Evolutionary conservation across 768 basidiomycete species (phyloP), one percentile per base, ranked within the genome.

Genomic region (Rhizopogon vesiculosus): DNA sequence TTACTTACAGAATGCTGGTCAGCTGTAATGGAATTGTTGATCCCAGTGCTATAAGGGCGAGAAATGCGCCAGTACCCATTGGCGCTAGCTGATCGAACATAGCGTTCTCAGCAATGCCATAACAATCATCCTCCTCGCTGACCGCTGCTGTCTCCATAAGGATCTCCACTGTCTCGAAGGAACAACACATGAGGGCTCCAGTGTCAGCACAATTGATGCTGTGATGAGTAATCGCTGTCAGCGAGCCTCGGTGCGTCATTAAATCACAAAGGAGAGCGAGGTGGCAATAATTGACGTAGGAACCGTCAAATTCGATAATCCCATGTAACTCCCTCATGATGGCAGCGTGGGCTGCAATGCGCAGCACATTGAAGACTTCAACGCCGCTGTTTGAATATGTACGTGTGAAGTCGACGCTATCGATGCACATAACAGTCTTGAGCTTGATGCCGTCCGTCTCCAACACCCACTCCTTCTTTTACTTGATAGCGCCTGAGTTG

Each of bases 251-350:
- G 65, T 96, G 92, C 10, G 95, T 98, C 97, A 99, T 99, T 53
- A 98, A 77, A 70, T 99, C 96, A 72, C 93, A 95, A 28, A 99
- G 83, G n/a, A 99, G 78, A 2, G 93, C 91, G 48, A 98, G 80
- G 72, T 99, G 97, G 53, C 97, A 85, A 72, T 95, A 98, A 74
- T 99, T 98, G 78, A 99, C 97, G 65, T 98, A 97, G n/a, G 96
- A 98, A 79, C 96, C 96, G 66, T 98, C 96, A 76, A 98, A 98
- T 73, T 98, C 95, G 73, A 99, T 97, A 68, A 98, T 96, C 55
- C 86, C 82, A 59, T 96, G 88, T 45, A 99, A 73, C 70, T 99
- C 97, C 75, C 81, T 91, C 81, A 97, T 85, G 64, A 99, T 88
- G 7, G 95, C 93, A 15, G 87, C 93, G 6, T 96, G 87, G 15